phyloP scores from a whole-genome alignment of 1,284 basidiomycete species.

The Trichosporon asahii region DNA sequence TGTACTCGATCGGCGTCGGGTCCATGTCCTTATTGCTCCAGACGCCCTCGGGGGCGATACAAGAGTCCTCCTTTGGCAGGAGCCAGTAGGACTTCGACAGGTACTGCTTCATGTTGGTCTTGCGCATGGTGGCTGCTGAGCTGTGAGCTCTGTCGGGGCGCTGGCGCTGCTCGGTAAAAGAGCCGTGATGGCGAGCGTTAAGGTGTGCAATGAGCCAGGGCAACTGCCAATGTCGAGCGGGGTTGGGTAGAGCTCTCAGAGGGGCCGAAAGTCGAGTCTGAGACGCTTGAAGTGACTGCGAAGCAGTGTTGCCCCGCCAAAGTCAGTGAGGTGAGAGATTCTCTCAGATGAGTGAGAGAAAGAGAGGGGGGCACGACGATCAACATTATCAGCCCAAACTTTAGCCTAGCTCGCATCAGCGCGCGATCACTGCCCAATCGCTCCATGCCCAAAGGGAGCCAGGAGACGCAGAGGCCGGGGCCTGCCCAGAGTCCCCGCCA shows the following conservation, averaged over 20 bases:
- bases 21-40: constrained; percentile 48
- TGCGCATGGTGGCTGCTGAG: background rate
- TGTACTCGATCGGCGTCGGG: constrained; percentile 35
- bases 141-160: too few species aligned
- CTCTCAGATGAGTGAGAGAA: background rate
- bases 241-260: background rate
- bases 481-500: background rate
- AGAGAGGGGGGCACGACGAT: background rate
- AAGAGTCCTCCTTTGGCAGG: constrained; percentile 42
- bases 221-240: too few species aligned
- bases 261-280: background rate
- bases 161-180: too few species aligned
- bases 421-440: background rate
- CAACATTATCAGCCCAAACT: background rate
- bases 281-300: background rate
- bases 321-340: background rate
- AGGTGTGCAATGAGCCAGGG: too few species aligned
- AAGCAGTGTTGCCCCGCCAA: background rate
- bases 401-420: background rate
- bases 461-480: background rate
- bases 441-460: background rate
- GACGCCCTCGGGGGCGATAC: constrained; percentile 41
- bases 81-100: constrained; percentile 25
- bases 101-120: background rate
- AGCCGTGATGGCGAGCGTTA: too few species aligned